Conservation (phyloP, 768 basidiomycete genomes). For the Tulasnella sp. region DNA sequence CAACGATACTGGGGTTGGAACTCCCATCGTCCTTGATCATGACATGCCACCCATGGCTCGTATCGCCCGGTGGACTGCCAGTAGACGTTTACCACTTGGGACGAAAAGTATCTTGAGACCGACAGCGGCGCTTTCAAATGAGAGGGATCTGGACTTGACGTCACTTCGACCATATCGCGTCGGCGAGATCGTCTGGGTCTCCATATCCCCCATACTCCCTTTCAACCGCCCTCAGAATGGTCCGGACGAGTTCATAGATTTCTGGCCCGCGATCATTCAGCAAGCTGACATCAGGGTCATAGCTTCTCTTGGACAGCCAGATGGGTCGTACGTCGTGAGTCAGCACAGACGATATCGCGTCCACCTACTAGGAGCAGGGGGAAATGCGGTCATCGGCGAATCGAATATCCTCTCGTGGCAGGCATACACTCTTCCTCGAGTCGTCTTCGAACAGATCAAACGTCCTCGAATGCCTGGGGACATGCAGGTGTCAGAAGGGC, state of each 20-base stretch:
- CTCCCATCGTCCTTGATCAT: too few species aligned
- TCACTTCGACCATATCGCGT: not conserved
- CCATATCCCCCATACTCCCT: not conserved
- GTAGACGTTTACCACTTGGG: not conserved
- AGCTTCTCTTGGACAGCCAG: not conserved
- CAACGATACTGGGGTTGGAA: not conserved
- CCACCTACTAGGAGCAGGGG: not conserved
- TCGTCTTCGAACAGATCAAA: conserved; percentile 1
- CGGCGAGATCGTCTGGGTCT: conserved; percentile 13
- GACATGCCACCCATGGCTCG: not conserved
- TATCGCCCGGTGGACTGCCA: not conserved
- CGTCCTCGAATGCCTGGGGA: not conserved
- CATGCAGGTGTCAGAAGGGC: not conserved
- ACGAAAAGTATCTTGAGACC: not conserved
- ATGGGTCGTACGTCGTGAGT: not conserved
- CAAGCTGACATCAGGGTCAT: not conserved
- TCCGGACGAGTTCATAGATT: conserved; percentile 3
- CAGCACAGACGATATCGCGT: not conserved
- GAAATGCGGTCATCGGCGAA: not conserved
- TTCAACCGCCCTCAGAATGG: not conserved
- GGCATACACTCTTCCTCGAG: conserved; percentile 1
- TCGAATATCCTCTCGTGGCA: conserved; percentile 2
- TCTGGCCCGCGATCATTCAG: conserved; percentile 9
- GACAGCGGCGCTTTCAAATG: not conserved
- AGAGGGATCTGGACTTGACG: not conserved